Conservation (phyloP, 2,329 filamentous ascomycete species). For the Westerdykella ornata region DNA sequence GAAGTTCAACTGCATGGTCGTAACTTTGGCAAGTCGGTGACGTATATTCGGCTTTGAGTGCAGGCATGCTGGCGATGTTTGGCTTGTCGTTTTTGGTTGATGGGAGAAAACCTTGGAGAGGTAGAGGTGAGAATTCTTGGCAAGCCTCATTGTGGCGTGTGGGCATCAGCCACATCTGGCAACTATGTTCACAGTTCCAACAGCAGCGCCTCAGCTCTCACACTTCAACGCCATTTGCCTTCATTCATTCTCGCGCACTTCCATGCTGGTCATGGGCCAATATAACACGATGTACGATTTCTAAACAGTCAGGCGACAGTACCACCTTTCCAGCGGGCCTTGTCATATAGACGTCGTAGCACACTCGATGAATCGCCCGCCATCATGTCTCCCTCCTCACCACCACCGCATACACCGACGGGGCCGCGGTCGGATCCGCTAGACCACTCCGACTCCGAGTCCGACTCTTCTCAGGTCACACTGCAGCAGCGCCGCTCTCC, state of each 20-base stretch:
- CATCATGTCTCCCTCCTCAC: constrained; percentile 28
- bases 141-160: too few relatives aligned
- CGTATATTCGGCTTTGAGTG: constrained; percentile 50
- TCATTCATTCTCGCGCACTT: not conserved
- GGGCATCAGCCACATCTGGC: too few relatives aligned
- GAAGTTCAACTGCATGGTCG: constrained; percentile 8
- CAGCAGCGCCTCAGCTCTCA: too few relatives aligned
- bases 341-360: too few relatives aligned
- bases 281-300: too few relatives aligned
- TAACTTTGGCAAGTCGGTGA: constrained; percentile 35
- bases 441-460: constrained; percentile 33
- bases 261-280: constrained; percentile 8
- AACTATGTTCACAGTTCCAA: too few relatives aligned
- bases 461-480: constrained; percentile 38
- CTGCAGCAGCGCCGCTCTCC: constrained; percentile 35
- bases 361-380: constrained; percentile 2
- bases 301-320: too few relatives aligned
- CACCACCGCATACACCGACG: constrained; percentile 30
- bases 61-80: constrained; percentile 13
- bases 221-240: not conserved
- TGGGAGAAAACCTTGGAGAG: too few relatives aligned
- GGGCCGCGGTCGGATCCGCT: constrained; percentile 20
- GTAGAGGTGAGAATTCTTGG: too few relatives aligned
- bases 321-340: too few relatives aligned
- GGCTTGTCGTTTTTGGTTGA: too few relatives aligned